Evolutionary conservation across 2,329 filamentous ascomycete genomes (phyloP), one percentile per base, ranked within the genome.

Genomic region (Whalleya microplaca): DNA sequence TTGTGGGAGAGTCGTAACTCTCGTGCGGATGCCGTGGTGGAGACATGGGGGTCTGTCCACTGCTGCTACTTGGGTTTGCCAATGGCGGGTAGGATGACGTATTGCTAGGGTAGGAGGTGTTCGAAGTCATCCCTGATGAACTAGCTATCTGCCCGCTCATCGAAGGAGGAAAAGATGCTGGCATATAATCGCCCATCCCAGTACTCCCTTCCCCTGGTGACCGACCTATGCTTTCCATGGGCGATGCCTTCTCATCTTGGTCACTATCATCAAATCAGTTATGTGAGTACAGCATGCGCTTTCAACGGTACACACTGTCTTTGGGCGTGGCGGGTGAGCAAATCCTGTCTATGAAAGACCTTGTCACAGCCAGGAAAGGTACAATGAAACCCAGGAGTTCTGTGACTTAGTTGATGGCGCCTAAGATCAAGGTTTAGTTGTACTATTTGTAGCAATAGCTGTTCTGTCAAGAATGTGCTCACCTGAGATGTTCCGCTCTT

Each of bases 401-500:
- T 75, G 68, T 87, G 84, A 63, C 83, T 85, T 41, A 85, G 71
- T 68, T 87, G 81, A 69, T 87, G 84, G 51, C 84, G 82, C 65
- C 84, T 86, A 55, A 14, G 53, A 43, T 56, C 19, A 46, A 32
- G 41, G 56, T 66, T 72, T 64, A 74, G 32, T 37, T 3, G 71
- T 58, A 50, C 55, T 37, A 21, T 45, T 51, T 19, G 18, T 29
- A 41, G 58, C 45, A 41, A 58, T 20, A 49, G 44, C 45, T 3
- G 41, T 52, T 40, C n/a, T 7, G 27, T 27, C 32, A n/a, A n/a
- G 21, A 3, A 42, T 16, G 32, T 21, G 46, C 69, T 70, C 63
- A 86, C 84, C 83, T 82, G 42, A 87, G 71, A 71, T 87, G 84
- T 66, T 87, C 84, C 27, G 84, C 84, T 66, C 84, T 76, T 12